phyloP scores from a whole-genome alignment of 306 rosid species.

The Bauhinia variegata region DNA sequence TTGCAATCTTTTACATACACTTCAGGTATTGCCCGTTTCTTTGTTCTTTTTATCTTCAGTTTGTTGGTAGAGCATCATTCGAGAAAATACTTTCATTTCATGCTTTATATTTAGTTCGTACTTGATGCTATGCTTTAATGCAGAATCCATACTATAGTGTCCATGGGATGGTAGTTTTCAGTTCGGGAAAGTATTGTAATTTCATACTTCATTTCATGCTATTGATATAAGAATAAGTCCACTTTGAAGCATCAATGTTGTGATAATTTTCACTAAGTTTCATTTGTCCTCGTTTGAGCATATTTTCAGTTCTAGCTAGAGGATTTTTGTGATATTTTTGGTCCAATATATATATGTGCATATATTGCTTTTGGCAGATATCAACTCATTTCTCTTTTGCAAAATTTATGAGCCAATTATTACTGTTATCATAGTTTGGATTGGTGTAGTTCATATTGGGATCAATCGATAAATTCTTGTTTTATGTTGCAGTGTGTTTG shows the following conservation, averaged over 20 bases:
- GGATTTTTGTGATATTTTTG: no score
- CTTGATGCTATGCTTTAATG: conserved; percentile 13
- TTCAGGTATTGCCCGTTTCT: conserved; percentile 61
- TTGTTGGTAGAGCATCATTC: conserved; percentile 1
- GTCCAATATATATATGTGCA: no score
- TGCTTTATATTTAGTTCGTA: not conserved
- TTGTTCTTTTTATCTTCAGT: not conserved
- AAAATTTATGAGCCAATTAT: not conserved
- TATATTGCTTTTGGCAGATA: conserved; percentile 12
- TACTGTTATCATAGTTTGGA: not conserved
- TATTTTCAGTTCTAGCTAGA: no score
- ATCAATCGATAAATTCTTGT: conserved; percentile 16
- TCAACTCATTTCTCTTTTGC: not conserved
- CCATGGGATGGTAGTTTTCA: conserved; percentile 4
- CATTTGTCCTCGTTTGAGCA: no score
- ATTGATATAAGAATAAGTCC: not conserved
- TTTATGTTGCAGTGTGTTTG: conserved; percentile 75
- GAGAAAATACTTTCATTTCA: not conserved
- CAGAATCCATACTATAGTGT: not conserved
- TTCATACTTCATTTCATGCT: no score
- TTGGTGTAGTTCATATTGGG: conserved; percentile 8
- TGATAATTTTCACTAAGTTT: not conserved
- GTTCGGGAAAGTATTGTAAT: no score
- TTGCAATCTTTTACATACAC: conserved; percentile 94
- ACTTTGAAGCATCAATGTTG: not conserved